Evolutionary conservation across 768 basidiomycete genomes (phyloP).

Genomic region (Leucocoprinus leucothites): DNA sequence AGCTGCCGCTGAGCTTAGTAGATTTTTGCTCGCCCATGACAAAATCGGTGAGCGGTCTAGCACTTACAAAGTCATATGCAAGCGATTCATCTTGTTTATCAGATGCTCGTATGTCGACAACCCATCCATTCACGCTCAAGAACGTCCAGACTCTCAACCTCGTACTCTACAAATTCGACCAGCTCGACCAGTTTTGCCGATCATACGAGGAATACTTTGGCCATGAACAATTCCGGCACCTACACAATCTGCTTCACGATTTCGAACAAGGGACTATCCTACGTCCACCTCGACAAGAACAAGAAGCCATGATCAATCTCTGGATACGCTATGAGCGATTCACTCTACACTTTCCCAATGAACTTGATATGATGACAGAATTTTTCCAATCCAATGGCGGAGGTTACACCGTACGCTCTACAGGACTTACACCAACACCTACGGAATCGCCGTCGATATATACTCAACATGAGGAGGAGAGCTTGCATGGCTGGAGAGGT

Average conservation of each 20-base stretch:
- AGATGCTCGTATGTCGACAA: neutral
- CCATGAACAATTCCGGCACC: neutral
- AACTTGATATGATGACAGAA: neutral
- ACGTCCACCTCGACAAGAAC: neutral
- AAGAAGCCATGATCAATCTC: neutral
- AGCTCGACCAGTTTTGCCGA: neutral
- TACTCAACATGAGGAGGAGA: neutral
- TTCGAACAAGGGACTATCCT: neutral
- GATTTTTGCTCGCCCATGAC: neutral
- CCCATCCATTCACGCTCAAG: slow-evolving; percentile 1
- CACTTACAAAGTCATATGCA: neutral
- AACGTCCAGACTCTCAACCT: neutral
- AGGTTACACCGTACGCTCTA: neutral
- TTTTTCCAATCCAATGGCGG: neutral
- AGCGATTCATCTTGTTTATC: no score
- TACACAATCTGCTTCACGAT: neutral
- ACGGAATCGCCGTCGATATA: neutral
- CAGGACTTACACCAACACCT: neutral
- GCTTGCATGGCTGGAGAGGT: neutral
- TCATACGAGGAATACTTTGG: slow-evolving; percentile 7
- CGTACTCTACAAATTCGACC: neutral
- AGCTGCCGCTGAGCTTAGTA: neutral
- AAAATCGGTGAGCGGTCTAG: neutral
- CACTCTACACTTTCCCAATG: neutral
- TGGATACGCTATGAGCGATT: slow-evolving; percentile 6